phyloP scores from a whole-genome alignment of 2,329 filamentous ascomycete species.

The Trichoderma polysporum region DNA sequence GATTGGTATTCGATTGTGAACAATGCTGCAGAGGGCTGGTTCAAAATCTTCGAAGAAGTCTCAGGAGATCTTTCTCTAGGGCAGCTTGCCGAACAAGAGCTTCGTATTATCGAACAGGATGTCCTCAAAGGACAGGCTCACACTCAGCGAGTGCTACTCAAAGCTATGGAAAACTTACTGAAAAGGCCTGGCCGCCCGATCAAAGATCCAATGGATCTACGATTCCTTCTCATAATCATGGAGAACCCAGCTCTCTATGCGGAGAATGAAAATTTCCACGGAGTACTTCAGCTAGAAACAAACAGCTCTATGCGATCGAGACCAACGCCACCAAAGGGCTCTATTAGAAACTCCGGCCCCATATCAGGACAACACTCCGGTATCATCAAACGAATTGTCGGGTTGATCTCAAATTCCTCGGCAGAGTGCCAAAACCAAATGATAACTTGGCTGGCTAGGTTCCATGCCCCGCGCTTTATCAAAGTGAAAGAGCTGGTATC shows the following conservation, averaged over 20 bases:
- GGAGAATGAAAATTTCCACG: constrained; percentile 41
- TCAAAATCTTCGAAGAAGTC: constrained; percentile 56
- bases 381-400: constrained; percentile 81
- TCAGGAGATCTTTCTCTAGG: constrained; percentile 32
- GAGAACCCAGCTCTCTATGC: constrained; percentile 73
- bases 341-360: constrained; percentile 40
- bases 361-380: constrained; percentile 71
- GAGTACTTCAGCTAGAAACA: constrained; percentile 38
- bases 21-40: constrained; percentile 68
- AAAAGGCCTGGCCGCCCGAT: constrained; percentile 75
- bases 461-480: constrained; percentile 66
- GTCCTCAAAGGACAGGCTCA: constrained; percentile 63
- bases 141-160: constrained; percentile 68
- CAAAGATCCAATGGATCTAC: constrained; percentile 65
- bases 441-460: constrained; percentile 74
- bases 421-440: constrained; percentile 74
- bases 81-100: constrained; percentile 35
- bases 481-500: constrained; percentile 73
- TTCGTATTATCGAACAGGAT: constrained; percentile 48
- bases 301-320: constrained; percentile 13
- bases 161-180: constrained; percentile 73
- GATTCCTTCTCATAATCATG: constrained; percentile 76
- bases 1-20: constrained; percentile 74
- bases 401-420: constrained; percentile 73
- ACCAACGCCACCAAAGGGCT: constrained; percentile 25